A percentile compares a stretch with the other conserved stretches of the same genome.
Conservation (phyloP, 129 eudicot species). For the Tagetes erecta region DNA sequence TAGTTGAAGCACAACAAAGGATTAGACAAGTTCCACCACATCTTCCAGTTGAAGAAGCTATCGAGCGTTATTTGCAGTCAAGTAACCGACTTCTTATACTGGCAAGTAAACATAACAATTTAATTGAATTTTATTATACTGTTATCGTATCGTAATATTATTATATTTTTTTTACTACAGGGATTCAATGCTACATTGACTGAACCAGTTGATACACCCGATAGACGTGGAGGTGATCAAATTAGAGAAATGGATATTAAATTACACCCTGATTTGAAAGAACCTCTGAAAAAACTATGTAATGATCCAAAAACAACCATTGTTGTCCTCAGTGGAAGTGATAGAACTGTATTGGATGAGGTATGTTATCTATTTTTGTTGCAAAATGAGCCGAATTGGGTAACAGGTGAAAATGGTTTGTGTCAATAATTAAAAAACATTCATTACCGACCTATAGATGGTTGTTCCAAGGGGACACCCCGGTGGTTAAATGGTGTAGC, state of each 20-base stretch:
- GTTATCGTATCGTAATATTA: background rate
- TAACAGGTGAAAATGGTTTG: background rate
- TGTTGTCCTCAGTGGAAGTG: conserved; percentile 92
- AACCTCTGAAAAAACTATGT: conserved; percentile 56
- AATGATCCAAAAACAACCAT: conserved; percentile 79
- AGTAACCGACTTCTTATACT: conserved; percentile 83
- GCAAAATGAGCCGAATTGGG: background rate
- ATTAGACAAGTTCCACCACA: conserved; percentile 69
- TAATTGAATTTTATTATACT: background rate
- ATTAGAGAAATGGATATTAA: conserved; percentile 86
- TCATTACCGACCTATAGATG: too few relatives aligned
- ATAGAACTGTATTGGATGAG: conserved; percentile 67
- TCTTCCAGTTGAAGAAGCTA: conserved; percentile 65
- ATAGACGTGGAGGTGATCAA: conserved; percentile 91
- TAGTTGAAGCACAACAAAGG: conserved; percentile 88
- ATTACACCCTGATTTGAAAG: conserved; percentile 83
- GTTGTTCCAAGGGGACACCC: too few relatives aligned
- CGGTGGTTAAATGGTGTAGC: too few relatives aligned
- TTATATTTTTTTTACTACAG: conserved; percentile 28
- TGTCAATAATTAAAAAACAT: background rate
- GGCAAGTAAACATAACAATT: conserved; percentile 42
- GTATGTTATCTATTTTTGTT: conserved; percentile 34
- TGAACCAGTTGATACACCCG: conserved; percentile 78
- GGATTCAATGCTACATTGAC: conserved; percentile 86
- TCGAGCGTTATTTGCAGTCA: conserved; percentile 55